Evolutionary conservation across 208 protist species (phyloP).

Genomic region (Trypanosoma rangeli): DNA sequence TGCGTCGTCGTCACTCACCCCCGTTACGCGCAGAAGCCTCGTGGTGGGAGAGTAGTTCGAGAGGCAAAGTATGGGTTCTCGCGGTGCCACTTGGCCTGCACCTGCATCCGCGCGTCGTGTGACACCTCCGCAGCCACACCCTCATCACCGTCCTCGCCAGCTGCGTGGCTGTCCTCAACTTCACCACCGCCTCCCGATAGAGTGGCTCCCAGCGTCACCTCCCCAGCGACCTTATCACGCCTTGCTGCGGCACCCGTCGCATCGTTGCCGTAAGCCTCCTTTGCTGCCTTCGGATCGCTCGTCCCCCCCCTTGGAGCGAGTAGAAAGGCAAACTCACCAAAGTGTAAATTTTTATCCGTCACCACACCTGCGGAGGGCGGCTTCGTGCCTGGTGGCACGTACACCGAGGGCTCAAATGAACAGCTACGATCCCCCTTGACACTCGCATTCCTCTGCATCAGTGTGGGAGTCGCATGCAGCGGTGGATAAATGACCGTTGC

Average conservation of each 20-base stretch:
- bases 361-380: constrained; percentile 66
- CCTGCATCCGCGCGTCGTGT: not conserved
- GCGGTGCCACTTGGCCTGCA: constrained; percentile 7
- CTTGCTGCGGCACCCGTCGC: not conserved
- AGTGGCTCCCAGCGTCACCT: not conserved
- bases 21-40: not conserved
- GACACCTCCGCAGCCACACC: not conserved
- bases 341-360: constrained; percentile 72
- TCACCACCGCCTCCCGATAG: too few species aligned
- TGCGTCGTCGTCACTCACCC: not conserved
- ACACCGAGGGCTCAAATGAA: constrained; percentile 32
- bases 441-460: not conserved
- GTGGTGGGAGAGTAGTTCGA: not conserved
- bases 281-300: not conserved
- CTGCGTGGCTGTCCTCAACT: not conserved
- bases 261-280: not conserved
- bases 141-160: not conserved
- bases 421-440: constrained; percentile 27
- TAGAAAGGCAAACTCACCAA: constrained; percentile 67
- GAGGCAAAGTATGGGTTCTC: constrained; percentile 26
- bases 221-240: not conserved
- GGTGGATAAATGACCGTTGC: constrained; percentile 15
- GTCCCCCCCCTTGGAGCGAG: constrained; percentile 4
- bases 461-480: constrained; percentile 14
- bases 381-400: constrained; percentile 42